Evolutionary conservation across 306 rosid genomes (phyloP), one percentile per base, ranked within the genome.

Genomic region (Neltuma alba): DNA sequence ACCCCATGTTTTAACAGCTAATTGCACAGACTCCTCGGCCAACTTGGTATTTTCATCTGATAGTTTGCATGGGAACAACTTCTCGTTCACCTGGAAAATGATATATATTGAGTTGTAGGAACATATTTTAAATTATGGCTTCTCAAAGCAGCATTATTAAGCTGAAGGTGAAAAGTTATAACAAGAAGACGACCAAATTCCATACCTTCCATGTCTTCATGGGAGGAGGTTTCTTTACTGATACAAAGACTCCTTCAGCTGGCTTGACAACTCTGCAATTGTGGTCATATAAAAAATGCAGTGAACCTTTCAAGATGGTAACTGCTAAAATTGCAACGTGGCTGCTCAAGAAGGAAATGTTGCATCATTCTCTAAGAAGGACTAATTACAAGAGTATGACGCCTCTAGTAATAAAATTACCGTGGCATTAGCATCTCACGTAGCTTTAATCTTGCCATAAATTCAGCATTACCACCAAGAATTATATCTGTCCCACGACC

Each of bases 401-500:
- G 61, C 62, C 37, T 68, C 67, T 10, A 30, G 14, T 18, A 52
- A 79, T 31, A 78, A 81, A 67, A 16, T 20, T 36, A 95, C 97
- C 99, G 93, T 15, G 99, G 97, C 98, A 92, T 92, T 81, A 95
- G 89, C 80, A 92, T 86, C 92, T 95, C 99, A 65, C 97, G 97
- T 54, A 95, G 91, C 88, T 95, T 95, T 85, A 95, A 84, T 77
- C 99, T 89, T 44, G 97, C 99, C 92, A 95, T 95, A 87, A 95
- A 95, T 83, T 95, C 99, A 77, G 99, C 97, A 85, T 95, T 95
- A 73, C 99, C 99, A 64, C 99, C 99, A 33, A 95, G 94, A 85
- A 95, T 95, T 75, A 95, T 95, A 89, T 95, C 99, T 68, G 99
- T 95, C 76, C 99, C 99, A 75, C 99, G 97, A 79, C 99, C 99